Evolutionary conservation across 768 basidiomycete species (phyloP).

Genomic region (Termitomyces bulborhizus): DNA sequence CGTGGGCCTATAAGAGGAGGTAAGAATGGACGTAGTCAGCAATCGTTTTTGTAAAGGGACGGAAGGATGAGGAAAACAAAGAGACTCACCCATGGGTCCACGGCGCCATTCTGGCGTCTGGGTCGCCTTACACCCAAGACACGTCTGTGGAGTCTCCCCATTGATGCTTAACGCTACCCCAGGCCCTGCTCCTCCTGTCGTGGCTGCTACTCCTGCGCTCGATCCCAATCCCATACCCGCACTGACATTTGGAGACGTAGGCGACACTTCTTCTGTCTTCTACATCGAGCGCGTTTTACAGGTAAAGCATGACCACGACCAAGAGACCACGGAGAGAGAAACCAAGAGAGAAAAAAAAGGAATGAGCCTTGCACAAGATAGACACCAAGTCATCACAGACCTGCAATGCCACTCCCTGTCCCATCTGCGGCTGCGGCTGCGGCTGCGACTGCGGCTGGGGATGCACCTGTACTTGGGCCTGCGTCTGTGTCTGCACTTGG

Average conservation of each 20-base stretch:
- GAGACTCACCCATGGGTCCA: conserved; percentile 65
- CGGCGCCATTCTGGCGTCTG: conserved; percentile 86
- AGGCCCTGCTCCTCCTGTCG: not conserved
- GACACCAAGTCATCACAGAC: not conserved
- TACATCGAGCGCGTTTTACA: not conserved
- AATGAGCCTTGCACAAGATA: not conserved
- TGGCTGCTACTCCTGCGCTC: not conserved
- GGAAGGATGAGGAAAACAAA: too few species aligned
- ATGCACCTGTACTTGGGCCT: not conserved
- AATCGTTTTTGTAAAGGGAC: too few species aligned
- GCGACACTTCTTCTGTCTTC: not conserved
- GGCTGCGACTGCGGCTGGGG: not conserved
- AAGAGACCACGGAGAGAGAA: too few species aligned
- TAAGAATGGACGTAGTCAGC: too few species aligned
- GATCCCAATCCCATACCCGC: not conserved
- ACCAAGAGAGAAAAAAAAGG: not conserved
- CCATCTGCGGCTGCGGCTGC: not conserved
- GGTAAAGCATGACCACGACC: too few species aligned
- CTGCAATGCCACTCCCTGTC: conserved; percentile 2
- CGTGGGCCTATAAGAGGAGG: conserved; percentile 60
- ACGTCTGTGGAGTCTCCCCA: conserved; percentile 44
- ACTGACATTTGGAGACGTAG: not conserved
- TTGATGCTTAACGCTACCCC: not conserved
- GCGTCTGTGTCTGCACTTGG: not conserved
- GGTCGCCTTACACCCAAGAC: conserved; percentile 77